A percentile compares a stretch with the other conserved stretches of the same genome.
These are phyloP conservation scores for Calocybe indica DNA, from an alignment of 768 basidiomycete genomes.

Conservation along the genomic window DNA sequence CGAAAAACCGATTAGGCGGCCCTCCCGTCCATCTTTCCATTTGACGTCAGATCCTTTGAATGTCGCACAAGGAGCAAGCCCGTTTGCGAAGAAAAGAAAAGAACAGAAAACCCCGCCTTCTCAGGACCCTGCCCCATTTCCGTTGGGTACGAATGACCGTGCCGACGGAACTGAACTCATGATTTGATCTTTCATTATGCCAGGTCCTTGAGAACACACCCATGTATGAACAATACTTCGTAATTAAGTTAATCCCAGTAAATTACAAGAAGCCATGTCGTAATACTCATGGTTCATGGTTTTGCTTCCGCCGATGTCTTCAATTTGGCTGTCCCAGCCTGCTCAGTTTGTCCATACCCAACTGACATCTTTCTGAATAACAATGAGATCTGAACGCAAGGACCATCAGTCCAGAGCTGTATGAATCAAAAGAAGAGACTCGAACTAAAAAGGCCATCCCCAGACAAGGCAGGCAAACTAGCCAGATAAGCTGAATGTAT, in stretches of 20 bases:
- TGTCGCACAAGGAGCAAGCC: background rate
- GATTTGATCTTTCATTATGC: too few species aligned
- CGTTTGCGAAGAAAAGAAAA: too few species aligned
- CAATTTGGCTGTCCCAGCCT: conserved; percentile 1
- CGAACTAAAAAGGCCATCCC: conserved; percentile 58
- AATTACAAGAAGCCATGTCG: too few species aligned
- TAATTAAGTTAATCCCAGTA: too few species aligned
- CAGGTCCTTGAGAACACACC: too few species aligned
- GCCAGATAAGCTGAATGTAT: conserved; percentile 58
- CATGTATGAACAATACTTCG: too few species aligned
- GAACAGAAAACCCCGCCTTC: too few species aligned
- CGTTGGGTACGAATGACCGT: too few species aligned
- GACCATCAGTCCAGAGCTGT: background rate
- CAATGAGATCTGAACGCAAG: conserved; percentile 31
- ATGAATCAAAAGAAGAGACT: conserved; percentile 2
- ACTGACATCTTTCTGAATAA: conserved; percentile 31
- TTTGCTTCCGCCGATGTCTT: conserved; percentile 7
- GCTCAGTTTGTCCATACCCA: conserved; percentile 13
- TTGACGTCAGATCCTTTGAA: background rate
- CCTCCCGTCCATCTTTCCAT: background rate
- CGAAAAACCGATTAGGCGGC: background rate
- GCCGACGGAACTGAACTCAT: too few species aligned
- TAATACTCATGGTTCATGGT: too few species aligned
- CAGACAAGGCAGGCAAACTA: conserved; percentile 63
- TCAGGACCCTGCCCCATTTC: too few species aligned